Conservation (phyloP, 768 basidiomycete genomes). For the Boletus subcaerulescens region DNA sequence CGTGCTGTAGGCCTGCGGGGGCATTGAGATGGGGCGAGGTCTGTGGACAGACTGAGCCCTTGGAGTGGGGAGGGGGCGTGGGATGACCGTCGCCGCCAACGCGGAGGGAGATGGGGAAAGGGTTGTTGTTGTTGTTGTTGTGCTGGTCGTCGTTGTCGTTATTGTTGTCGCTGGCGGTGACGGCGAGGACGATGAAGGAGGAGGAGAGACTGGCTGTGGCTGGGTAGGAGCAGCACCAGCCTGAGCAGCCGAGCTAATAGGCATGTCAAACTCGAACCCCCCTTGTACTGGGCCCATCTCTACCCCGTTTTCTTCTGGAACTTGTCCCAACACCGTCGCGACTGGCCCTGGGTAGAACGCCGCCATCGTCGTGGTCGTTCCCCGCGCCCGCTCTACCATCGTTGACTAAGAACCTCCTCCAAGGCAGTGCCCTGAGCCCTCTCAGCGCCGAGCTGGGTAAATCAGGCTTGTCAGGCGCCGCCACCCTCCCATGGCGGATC, state of each 20-base stretch:
- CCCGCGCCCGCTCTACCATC: conserved; percentile 1
- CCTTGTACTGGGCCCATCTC: conserved; percentile 14
- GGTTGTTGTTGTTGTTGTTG: conserved; percentile 4
- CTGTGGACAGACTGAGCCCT: conserved; percentile 29
- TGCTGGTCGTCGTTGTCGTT: conserved; percentile 11
- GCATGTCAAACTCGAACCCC: conserved; percentile 67
- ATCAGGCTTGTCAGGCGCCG: conserved; percentile 13
- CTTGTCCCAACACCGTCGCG: conserved; percentile 43
- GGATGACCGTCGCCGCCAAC: conserved; percentile 26
- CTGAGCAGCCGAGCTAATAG: conserved; percentile 34
- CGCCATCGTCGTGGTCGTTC: conserved; percentile 25
- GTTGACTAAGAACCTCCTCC: conserved; percentile 11
- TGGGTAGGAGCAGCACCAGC: conserved; percentile 11
- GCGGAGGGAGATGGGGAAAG: conserved; percentile 6
- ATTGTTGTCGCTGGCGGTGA: conserved; percentile 9
- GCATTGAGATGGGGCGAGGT: conserved; percentile 72
- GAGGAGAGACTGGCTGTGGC: conserved; percentile 25
- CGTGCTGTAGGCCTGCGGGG: conserved; percentile 53
- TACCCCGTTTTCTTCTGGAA: conserved; percentile 48
- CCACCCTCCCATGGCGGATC: neutral
- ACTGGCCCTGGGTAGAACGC: conserved; percentile 49
- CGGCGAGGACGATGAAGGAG: conserved; percentile 4
- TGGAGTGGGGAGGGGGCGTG: conserved; percentile 32
- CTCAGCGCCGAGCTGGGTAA: conserved; percentile 10
- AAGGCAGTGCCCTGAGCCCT: conserved; percentile 22